Percentiles rank a stretch among this genome's conserved stretches.
These are phyloP conservation scores for Lodderomyces parapsilosis DNA, from an alignment of 1,139 yeast species.

Conservation along the genomic window DNA sequence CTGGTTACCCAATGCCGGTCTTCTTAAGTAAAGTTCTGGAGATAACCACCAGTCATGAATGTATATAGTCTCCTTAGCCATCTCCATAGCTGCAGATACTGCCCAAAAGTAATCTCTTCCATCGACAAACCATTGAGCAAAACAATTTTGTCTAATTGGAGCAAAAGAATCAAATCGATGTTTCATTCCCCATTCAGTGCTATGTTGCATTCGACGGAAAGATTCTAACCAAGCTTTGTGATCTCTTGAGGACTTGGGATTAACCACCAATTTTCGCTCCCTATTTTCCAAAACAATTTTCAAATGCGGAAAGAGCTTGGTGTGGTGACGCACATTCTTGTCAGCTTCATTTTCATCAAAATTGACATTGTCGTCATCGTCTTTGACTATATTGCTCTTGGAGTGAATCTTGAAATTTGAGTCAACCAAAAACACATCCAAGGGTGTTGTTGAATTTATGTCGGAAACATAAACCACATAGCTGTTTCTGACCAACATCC, in stretches of 20 bases:
- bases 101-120: conserved; percentile 98
- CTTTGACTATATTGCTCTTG: conserved; percentile 36
- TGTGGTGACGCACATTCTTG: conserved; percentile 15
- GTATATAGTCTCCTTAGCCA: conserved; percentile 92
- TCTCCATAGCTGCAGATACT: conserved; percentile 82
- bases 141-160: conserved; percentile 80
- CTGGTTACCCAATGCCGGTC: conserved; percentile 96
- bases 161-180: conserved; percentile 90
- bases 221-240: conserved; percentile 77
- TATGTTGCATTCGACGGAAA: conserved; percentile 64
- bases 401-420: conserved; percentile 57
- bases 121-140: conserved; percentile 97
- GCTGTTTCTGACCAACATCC: conserved; percentile 86
- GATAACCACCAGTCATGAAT: conserved; percentile 99
- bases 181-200: conserved; percentile 67
- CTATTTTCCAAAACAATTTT: conserved; percentile 72
- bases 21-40: conserved; percentile 87
- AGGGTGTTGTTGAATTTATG: conserved; percentile 79
- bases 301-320: conserved; percentile 40
- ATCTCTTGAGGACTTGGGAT: conserved; percentile 71
- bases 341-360: neutral
- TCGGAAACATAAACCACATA: conserved; percentile 85
- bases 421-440: conserved; percentile 89
- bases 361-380: conserved; percentile 11
- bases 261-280: conserved; percentile 73